Evolutionary conservation across 148 eudicot species (phyloP).

Genomic region (Persicaria maculosa): DNA sequence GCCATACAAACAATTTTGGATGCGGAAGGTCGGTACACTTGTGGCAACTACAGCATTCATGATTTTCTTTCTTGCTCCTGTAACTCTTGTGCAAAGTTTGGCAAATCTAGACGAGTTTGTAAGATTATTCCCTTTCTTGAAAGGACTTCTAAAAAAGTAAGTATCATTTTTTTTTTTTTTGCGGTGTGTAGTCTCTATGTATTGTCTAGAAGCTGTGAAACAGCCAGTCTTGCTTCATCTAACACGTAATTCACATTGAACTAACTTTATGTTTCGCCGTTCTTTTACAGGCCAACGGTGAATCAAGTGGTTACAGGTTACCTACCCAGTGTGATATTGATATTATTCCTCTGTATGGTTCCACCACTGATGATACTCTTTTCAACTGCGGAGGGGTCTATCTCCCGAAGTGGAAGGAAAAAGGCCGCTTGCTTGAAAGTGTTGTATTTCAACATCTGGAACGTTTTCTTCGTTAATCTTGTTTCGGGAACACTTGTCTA

Average conservation of each 20-base stretch:
- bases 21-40: constrained; percentile 62
- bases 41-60: constrained; percentile 58
- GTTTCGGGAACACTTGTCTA: constrained; percentile 59
- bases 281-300: constrained; percentile 40
- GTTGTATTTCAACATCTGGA: constrained; percentile 77
- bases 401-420: constrained; percentile 91
- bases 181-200: not conserved
- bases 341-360: constrained; percentile 55
- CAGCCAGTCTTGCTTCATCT: not conserved
- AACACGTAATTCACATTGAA: not conserved
- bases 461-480: constrained; percentile 83
- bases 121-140: constrained; percentile 53
- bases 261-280: not conserved
- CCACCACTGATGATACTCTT: constrained; percentile 79
- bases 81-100: constrained; percentile 70
- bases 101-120: constrained; percentile 49
- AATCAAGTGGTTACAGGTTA: constrained; percentile 72
- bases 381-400: constrained; percentile 83
- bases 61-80: constrained; percentile 65
- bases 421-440: constrained; percentile 76
- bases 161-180: constrained; percentile 15
- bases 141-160: constrained; percentile 48
- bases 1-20: constrained; percentile 77
- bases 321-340: constrained; percentile 84
- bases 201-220: not conserved